Evolutionary conservation across 2,329 filamentous ascomycete species (phyloP).

Genomic region (Aplosporella prunicola): DNA sequence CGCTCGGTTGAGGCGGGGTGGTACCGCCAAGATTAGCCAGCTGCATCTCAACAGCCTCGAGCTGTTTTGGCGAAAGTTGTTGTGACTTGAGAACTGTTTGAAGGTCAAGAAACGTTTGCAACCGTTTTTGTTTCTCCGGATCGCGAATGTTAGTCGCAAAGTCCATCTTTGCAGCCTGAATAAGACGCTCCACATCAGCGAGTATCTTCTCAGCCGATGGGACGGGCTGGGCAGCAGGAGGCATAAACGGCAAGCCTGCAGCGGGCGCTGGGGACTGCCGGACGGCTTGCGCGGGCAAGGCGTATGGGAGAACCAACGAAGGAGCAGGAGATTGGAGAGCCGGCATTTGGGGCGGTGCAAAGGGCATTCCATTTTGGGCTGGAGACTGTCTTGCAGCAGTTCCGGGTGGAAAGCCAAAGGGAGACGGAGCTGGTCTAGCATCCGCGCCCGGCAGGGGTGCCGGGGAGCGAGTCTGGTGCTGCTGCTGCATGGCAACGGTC

Average conservation of each 20-base stretch:
- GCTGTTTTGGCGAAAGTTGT: conserved; percentile 68
- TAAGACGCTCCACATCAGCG: conserved; percentile 71
- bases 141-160: conserved; percentile 70
- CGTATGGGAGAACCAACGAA: conserved; percentile 15
- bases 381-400: conserved; percentile 12
- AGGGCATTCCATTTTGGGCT: conserved; percentile 21
- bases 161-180: conserved; percentile 61
- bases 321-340: conserved; percentile 24
- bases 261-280: conserved; percentile 11
- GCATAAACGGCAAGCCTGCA: conserved; percentile 16
- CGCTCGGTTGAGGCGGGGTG: too few relatives aligned
- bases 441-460: conserved; percentile 5
- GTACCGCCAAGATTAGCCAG: conserved; percentile 60
- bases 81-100: conserved; percentile 71
- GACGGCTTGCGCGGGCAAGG: conserved; percentile 6
- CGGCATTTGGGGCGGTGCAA: conserved; percentile 18
- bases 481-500: conserved; percentile 50
- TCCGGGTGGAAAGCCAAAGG: conserved; percentile 3
- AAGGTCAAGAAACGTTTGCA: conserved; percentile 78
- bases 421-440: conserved; percentile 3
- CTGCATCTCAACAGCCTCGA: conserved; percentile 76
- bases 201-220: conserved; percentile 55
- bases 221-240: conserved; percentile 44
- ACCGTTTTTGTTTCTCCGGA: conserved; percentile 62
- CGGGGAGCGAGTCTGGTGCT: conserved; percentile 35